Base-by-base conservation (phyloP, 352 stramenopile genomes). In the Phytopythium aichiense region DNA sequence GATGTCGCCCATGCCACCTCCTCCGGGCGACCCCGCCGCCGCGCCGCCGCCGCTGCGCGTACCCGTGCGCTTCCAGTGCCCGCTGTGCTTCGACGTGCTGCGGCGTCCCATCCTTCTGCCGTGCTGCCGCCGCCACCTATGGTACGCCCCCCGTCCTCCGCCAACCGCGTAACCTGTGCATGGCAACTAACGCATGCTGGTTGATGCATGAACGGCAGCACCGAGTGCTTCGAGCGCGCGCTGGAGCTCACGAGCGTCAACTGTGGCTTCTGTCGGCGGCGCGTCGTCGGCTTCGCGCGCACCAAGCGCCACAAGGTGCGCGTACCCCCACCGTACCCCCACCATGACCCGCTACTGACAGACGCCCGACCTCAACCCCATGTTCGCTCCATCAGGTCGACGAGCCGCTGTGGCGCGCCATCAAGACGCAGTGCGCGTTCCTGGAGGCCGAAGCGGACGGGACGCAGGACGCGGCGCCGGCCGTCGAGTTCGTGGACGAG, bases 261-360 rank as follows among this genome's bases (percentile, higher is more conserved):
- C 68, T 93, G 84, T 64, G 81, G 81, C 42, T 93, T 93, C 67
- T 93, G 84, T 60, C 71, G 84, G 35, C 84, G 85, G 51, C 81
- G 84, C 31, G 77, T 93, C 43, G 80, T 93, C 25, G 81, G 84
- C 11, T 85, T 91, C 60, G 82, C 82, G 12, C 76, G 84, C 31
- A 89, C 81, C 58, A 90, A 91, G 63, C 77, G 82, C 31, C 78
- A 90, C 59, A 86, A 88, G 43, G 77, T 74, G 28, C 25, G 45
- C 9, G 42, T 40, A 16, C 9, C 35, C 12, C 35, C 35, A 11
- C 1, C 35, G 12, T 45, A 45, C 38, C 38, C 38, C 38, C 16
- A 45, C 12, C 35, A 15, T 16, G 9, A 5, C 8, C 35, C 9
- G 1, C 35, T 3, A 40, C 28, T 31, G 28, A 31, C 28, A 7